phyloP scores from a whole-genome alignment of 2,329 filamentous ascomycete species.

The Blumeria hordei region DNA sequence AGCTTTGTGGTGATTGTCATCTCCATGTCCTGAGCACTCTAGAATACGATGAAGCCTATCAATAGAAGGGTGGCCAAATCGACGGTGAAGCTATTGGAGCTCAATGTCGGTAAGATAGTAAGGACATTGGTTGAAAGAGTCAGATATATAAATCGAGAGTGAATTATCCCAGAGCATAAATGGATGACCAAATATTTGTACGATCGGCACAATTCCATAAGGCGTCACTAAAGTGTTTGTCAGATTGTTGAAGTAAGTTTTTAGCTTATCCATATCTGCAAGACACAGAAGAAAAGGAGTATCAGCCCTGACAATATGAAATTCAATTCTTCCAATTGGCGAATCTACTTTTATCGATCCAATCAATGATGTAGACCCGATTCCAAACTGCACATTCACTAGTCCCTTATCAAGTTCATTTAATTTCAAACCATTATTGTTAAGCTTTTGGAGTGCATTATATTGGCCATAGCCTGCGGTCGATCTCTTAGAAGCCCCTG shows the following conservation, averaged over 20 bases:
- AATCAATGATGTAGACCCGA: not conserved
- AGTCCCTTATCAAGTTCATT: not conserved
- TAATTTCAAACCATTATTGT: not conserved
- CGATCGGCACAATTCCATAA: not conserved
- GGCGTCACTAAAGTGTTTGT: not conserved
- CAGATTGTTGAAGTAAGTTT: not conserved
- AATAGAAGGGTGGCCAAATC: not conserved
- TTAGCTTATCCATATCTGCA: not conserved
- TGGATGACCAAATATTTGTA: not conserved
- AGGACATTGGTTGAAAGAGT: not conserved
- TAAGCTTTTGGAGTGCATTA: not conserved
- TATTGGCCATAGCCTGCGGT: not conserved
- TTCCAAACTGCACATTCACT: not conserved
- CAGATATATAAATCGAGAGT: not conserved
- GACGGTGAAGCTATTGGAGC: not conserved
- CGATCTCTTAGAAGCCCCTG: not conserved
- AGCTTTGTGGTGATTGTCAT: not conserved
- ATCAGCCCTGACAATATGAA: not conserved
- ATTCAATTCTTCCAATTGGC: not conserved
- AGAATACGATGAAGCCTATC: not conserved
- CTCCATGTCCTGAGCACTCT: not conserved
- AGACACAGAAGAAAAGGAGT: not conserved
- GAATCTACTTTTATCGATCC: not conserved
- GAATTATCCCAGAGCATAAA: not conserved
- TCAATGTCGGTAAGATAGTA: not conserved